Base-by-base conservation (phyloP, 1,284 basidiomycete genomes). In the Cryptococcus depauperatus region DNA sequence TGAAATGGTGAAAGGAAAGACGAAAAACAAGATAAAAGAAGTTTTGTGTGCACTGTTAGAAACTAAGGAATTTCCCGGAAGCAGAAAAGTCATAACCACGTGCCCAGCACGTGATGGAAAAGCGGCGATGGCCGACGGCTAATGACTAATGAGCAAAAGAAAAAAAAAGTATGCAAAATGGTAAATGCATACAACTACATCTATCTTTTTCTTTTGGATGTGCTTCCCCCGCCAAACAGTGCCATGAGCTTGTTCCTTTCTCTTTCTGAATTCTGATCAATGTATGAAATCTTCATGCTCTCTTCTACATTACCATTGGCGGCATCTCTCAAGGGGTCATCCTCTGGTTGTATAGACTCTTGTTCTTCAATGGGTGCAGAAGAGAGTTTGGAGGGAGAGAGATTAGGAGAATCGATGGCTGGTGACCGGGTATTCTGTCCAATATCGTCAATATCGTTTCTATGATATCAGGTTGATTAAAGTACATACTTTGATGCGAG, bases 211-310 rank as follows among this genome's bases (percentile, higher is more conserved):
- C 8, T 9, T 22, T 19, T 28, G 27, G 25, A n/a, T 19, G 25
- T 13, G 11, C 30, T 32, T 4, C 38, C 37, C 10, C 37, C 37
- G 6, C 35, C 44, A 35, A 47, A 48, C 39, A 51, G 37, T 5
- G 50, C 49, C 46, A 47, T 51, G 18, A 51, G 35, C 35, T 48
- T 51, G 26, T 34, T 47, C 39, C 46, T 26, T 37, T 51, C 50
- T 26, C 43, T 44, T 29, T 37, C 42, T 5, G 44, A 38, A 9
- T 25, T 37, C 26, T 42, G 45, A 41, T 51, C 50, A 13, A 51
- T 43, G 35, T 51, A 51, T 21, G 37, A 37, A 28, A 51, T 40
- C 22, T 48, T 42, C 10, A 51, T 39, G 33, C 41, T 44, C 32
- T 51, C 49, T 27, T 50, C 48, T 9, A 7, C 34, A 9, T n/a